phyloP scores from a whole-genome alignment of 1,284 basidiomycete genomes.

The Neotropicomus parvogracilis region DNA sequence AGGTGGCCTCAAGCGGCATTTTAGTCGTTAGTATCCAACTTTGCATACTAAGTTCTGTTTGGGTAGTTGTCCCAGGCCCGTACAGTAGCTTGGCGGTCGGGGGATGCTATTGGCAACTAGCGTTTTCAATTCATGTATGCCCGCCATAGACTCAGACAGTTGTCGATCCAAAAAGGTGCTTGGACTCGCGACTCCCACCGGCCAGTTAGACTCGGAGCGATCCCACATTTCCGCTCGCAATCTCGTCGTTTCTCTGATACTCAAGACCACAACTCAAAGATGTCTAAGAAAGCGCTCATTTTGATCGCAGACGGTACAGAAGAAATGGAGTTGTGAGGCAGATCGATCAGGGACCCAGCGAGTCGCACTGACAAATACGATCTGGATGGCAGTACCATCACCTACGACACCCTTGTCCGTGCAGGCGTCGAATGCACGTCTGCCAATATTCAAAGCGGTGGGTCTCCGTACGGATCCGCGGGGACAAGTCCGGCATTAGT shows the following conservation, averaged over 20 bases:
- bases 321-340: slow-evolving; percentile 78
- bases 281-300: slow-evolving; percentile 51
- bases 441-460: slow-evolving; percentile 53
- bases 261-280: slow-evolving; percentile 11
- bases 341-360: neutral
- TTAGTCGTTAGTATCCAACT: no score
- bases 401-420: slow-evolving; percentile 76
- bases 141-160: neutral
- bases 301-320: slow-evolving; percentile 88
- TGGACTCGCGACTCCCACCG: no score
- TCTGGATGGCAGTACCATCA: slow-evolving; percentile 63
- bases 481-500: slow-evolving; percentile 43
- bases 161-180: neutral
- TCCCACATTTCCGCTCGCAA: neutral
- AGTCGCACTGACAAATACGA: neutral
- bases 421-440: slow-evolving; percentile 64
- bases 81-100: no score
- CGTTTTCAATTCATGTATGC: neutral
- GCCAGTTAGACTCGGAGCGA: no score
- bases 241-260: neutral
- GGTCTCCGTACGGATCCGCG: slow-evolving; percentile 27
- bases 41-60: no score
- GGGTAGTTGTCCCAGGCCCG: no score
- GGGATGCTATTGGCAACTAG: no score
- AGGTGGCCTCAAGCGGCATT: no score